Conservation (phyloP, 2,329 filamentous ascomycete species). For the Penicillium psychrosexuale region DNA sequence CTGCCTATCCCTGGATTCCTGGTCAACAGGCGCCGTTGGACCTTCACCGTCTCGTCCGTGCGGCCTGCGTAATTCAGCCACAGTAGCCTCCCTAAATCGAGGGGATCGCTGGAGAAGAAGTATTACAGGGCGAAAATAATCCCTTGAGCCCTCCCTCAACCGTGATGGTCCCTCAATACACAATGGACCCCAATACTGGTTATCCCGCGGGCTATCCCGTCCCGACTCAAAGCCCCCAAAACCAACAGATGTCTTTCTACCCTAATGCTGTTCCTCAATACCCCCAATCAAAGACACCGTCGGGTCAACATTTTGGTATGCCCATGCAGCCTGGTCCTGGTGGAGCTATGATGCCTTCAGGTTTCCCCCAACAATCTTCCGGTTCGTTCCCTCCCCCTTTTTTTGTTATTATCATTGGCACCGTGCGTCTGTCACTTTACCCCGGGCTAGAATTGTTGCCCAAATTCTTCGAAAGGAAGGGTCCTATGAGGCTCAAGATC, state of each 20-base stretch:
- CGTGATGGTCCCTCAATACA: conserved; percentile 15
- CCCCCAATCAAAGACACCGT: conserved; percentile 32
- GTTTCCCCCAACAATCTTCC: conserved; percentile 36
- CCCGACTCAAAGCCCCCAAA: conserved; percentile 31
- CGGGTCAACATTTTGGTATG: conserved; percentile 32
- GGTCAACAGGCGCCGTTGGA: conserved; percentile 1
- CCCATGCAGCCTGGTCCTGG: conserved; percentile 36
- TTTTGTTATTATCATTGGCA: conserved; percentile 14
- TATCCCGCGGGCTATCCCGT: conserved; percentile 36
- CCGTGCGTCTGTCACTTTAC: conserved; percentile 6
- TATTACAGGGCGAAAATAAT: conserved; percentile 16
- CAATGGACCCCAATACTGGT: conserved; percentile 26
- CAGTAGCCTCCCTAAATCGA: conserved; percentile 9
- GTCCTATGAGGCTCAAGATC: conserved; percentile 5
- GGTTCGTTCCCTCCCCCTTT: conserved; percentile 28
- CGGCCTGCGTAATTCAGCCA: conserved; percentile 19
- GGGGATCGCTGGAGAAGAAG: conserved; percentile 7
- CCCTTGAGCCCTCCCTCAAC: background rate
- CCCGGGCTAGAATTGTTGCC: conserved; percentile 2
- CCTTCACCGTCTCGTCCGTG: conserved; percentile 19
- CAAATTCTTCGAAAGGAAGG: background rate
- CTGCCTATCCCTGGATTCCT: conserved; percentile 22
- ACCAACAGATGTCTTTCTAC: conserved; percentile 37
- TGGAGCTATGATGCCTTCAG: conserved; percentile 40
- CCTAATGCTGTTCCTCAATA: conserved; percentile 33